A percentile compares a stretch with the other conserved stretches of the same genome.
Conservation (phyloP, 179 eudicot genomes). For the Gypsophila paniculata region DNA sequence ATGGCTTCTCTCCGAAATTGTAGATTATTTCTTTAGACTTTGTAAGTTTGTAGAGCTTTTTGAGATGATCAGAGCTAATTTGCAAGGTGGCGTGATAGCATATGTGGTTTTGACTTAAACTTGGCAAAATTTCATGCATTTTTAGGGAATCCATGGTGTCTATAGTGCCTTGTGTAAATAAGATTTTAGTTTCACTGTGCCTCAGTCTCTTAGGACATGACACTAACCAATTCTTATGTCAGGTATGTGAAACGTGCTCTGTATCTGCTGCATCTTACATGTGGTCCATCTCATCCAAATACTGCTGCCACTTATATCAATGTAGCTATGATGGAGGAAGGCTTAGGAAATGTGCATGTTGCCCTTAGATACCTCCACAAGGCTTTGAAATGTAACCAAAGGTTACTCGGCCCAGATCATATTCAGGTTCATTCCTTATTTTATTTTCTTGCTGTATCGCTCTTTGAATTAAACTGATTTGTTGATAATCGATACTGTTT, state of each 20-base stretch:
- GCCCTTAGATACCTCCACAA: slow-evolving; percentile 98
- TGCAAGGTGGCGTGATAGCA: slow-evolving; percentile 5
- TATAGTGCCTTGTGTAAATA: neutral
- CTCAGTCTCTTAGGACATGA: neutral
- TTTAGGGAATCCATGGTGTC: neutral
- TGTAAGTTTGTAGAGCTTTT: neutral
- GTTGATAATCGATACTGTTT: neutral
- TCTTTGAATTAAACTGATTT: neutral
- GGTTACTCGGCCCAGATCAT: slow-evolving; percentile 96
- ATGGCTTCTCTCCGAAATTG: slow-evolving; percentile 29
- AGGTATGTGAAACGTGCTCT: slow-evolving; percentile 98
- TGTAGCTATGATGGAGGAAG: slow-evolving; percentile 99
- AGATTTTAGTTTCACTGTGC: slow-evolving; percentile 7
- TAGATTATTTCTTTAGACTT: slow-evolving; percentile 5
- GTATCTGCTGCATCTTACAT: slow-evolving; percentile 94
- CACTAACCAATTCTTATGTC: slow-evolving; percentile 11
- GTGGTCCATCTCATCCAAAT: slow-evolving; percentile 99
- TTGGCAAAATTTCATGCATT: neutral
- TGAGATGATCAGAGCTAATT: slow-evolving; percentile 9
- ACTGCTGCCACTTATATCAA: slow-evolving; percentile 99
- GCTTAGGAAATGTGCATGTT: slow-evolving; percentile 96
- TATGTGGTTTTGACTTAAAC: slow-evolving; percentile 1
- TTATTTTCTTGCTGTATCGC: neutral
- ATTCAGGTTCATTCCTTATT: slow-evolving; percentile 65
- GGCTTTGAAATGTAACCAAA: slow-evolving; percentile 97